Percentiles rank a stretch among this genome's conserved stretches.
phyloP scores from a whole-genome alignment of 192 early-diverging fungal genomes.

The Rhizophagus prolifer region DNA sequence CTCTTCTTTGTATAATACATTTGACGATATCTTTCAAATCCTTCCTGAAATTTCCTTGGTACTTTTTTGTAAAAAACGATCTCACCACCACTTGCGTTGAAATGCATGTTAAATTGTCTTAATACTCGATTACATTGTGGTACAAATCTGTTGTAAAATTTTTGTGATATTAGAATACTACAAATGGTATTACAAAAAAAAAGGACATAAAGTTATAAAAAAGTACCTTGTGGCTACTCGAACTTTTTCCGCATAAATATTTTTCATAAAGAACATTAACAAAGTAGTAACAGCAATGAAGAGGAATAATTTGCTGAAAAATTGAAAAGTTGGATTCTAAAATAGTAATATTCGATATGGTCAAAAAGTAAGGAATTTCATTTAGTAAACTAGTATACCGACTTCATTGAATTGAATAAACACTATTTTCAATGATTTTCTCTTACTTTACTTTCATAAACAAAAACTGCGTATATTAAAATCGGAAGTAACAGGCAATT shows the following conservation, averaged over 20 bases:
- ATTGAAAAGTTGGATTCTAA: slow-evolving; percentile 14
- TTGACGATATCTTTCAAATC: slow-evolving; percentile 36
- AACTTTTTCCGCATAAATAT: slow-evolving; percentile 59
- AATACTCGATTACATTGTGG: slow-evolving; percentile 59
- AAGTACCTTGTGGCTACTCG: slow-evolving; percentile 56
- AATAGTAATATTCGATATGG: background rate
- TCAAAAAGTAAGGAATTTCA: too few relatives aligned
- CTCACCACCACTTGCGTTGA: slow-evolving; percentile 49
- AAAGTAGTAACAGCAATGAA: slow-evolving; percentile 41
- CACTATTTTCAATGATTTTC: background rate
- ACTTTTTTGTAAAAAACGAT: slow-evolving; percentile 52
- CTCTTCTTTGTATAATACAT: slow-evolving; percentile 24
- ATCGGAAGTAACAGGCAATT: slow-evolving; percentile 37
- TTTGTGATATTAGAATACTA: background rate
- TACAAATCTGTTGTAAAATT: slow-evolving; percentile 46
- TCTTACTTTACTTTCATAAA: slow-evolving; percentile 20
- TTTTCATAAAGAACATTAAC: slow-evolving; percentile 51
- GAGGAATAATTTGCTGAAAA: slow-evolving; percentile 32
- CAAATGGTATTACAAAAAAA: background rate
- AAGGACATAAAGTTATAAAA: background rate
- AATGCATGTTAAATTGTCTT: slow-evolving; percentile 57
- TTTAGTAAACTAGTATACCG: too few relatives aligned
- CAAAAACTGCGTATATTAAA: slow-evolving; percentile 49
- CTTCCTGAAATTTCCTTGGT: slow-evolving; percentile 56
- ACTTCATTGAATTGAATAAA: too few relatives aligned